Evolutionary conservation across 495 filamentous ascomycete genomes (phyloP).

Genomic region (Hypoxylon fuscum): DNA sequence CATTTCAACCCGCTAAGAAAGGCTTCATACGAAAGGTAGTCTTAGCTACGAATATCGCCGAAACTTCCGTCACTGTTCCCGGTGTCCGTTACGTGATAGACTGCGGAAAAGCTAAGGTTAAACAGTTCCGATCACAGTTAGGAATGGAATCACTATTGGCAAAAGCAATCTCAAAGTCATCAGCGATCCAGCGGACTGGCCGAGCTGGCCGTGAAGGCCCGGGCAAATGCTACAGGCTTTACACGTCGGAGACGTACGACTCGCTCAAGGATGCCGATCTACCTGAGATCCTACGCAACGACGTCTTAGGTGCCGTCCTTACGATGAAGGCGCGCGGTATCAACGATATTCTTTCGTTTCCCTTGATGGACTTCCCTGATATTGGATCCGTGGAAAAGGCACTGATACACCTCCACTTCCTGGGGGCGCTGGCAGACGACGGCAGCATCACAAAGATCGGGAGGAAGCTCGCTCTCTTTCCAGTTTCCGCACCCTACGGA

Average conservation of each 20-base stretch:
- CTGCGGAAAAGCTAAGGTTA: constrained; percentile 92
- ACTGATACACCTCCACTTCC: constrained; percentile 77
- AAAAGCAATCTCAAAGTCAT: constrained; percentile 91
- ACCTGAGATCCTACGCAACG: constrained; percentile 91
- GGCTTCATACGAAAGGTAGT: constrained; percentile 85
- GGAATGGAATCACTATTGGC: constrained; percentile 91
- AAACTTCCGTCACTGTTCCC: constrained; percentile 95
- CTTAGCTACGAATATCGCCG: constrained; percentile 95
- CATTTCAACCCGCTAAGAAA: constrained; percentile 80
- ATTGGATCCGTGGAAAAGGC: constrained; percentile 84
- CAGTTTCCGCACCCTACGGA: constrained; percentile 82
- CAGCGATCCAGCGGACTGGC: constrained; percentile 89
- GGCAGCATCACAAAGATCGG: constrained; percentile 81
- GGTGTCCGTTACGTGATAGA: constrained; percentile 93
- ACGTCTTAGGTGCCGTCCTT: constrained; percentile 84
- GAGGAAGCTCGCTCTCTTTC: constrained; percentile 79
- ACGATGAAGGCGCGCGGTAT: constrained; percentile 95
- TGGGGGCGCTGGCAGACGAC: constrained; percentile 77
- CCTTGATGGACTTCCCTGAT: constrained; percentile 83
- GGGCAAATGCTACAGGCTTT: constrained; percentile 89
- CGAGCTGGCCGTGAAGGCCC: constrained; percentile 92
- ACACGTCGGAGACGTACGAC: constrained; percentile 82
- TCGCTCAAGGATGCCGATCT: constrained; percentile 74
- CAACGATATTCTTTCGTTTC: constrained; percentile 82
- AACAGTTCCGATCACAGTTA: constrained; percentile 84